A percentile compares a stretch with the other conserved stretches of the same genome.
Conservation (phyloP, 2,329 filamentous ascomycete species). For the Colletotrichum filicis region DNA sequence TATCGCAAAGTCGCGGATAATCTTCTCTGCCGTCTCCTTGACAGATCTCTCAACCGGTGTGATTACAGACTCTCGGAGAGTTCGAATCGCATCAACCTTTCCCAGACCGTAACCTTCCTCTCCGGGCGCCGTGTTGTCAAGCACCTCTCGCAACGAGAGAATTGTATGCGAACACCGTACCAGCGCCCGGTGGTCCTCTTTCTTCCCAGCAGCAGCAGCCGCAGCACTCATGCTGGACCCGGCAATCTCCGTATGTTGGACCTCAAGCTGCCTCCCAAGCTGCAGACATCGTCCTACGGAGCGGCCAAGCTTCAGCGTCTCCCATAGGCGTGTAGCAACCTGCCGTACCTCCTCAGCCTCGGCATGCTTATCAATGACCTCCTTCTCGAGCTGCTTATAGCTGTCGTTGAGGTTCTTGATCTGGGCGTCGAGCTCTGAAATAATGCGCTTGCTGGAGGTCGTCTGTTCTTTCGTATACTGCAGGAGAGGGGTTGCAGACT, state of each 20-base stretch:
- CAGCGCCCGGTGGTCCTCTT: slow-evolving; percentile 81
- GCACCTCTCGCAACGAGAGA: slow-evolving; percentile 78
- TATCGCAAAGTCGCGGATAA: slow-evolving; percentile 86
- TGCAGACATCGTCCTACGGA: slow-evolving; percentile 83
- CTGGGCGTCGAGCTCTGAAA: slow-evolving; percentile 82
- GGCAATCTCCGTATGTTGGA: slow-evolving; percentile 80
- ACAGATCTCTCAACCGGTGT: slow-evolving; percentile 79
- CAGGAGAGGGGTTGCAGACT: slow-evolving; percentile 83
- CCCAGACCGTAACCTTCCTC: slow-evolving; percentile 84
- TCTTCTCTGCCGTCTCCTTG: slow-evolving; percentile 79
- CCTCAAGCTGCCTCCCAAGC: slow-evolving; percentile 86
- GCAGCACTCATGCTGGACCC: slow-evolving; percentile 44
- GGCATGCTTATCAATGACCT: slow-evolving; percentile 87
- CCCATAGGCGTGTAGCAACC: slow-evolving; percentile 82
- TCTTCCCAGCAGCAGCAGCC: slow-evolving; percentile 53
- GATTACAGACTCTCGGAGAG: slow-evolving; percentile 76
- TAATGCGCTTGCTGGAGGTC: slow-evolving; percentile 76
- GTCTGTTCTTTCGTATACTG: slow-evolving; percentile 81
- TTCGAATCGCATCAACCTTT: slow-evolving; percentile 76
- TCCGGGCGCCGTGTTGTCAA: slow-evolving; percentile 73
- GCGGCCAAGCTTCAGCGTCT: slow-evolving; percentile 80
- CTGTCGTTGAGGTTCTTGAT: slow-evolving; percentile 83
- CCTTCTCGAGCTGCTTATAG: slow-evolving; percentile 85
- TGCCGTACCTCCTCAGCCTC: slow-evolving; percentile 84
- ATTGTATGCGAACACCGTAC: slow-evolving; percentile 86